phyloP scores from a whole-genome alignment of 2,329 filamentous ascomycete genomes.

The Alternaria sp. region DNA sequence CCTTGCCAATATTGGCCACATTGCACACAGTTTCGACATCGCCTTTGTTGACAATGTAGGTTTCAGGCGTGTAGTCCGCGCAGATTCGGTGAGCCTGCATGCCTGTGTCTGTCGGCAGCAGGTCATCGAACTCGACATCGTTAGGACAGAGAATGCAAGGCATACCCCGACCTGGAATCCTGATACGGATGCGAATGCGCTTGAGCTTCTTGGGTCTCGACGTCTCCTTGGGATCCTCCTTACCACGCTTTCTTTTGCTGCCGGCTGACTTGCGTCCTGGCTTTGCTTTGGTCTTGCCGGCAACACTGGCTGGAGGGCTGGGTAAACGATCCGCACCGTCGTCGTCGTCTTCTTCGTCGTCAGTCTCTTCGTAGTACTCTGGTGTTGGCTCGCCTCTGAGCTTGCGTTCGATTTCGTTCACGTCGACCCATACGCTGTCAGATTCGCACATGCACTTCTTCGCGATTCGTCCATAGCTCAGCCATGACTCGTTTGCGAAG shows the following conservation, averaged over 20 bases:
- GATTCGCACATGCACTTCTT: slow-evolving; percentile 97
- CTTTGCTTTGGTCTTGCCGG: slow-evolving; percentile 74
- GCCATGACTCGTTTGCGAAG: slow-evolving; percentile 94
- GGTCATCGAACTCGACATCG: slow-evolving; percentile 79
- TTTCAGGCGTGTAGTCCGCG: slow-evolving; percentile 91
- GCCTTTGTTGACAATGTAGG: slow-evolving; percentile 76
- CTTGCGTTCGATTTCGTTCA: slow-evolving; percentile 94
- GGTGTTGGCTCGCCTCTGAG: slow-evolving; percentile 83
- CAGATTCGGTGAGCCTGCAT: slow-evolving; percentile 88
- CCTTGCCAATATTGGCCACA: slow-evolving; percentile 82
- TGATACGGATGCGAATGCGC: slow-evolving; percentile 74
- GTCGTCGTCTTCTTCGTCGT: slow-evolving; percentile 71
- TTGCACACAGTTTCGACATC: slow-evolving; percentile 78
- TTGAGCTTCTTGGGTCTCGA: slow-evolving; percentile 76
- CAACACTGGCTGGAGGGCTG: slow-evolving; percentile 79
- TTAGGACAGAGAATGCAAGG: slow-evolving; percentile 95
- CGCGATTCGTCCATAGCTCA: slow-evolving; percentile 92
- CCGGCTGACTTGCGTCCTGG: slow-evolving; percentile 77
- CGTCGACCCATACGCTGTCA: slow-evolving; percentile 98
- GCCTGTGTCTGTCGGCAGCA: slow-evolving; percentile 89
- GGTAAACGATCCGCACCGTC: slow-evolving; percentile 70
- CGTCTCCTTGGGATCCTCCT: slow-evolving; percentile 52
- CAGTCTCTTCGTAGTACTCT: slow-evolving; percentile 82
- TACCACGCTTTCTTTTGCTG: slow-evolving; percentile 57
- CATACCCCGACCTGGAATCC: slow-evolving; percentile 74